Conservation (phyloP, 352 stramenopile genomes). For the Pythium insidiosum region DNA sequence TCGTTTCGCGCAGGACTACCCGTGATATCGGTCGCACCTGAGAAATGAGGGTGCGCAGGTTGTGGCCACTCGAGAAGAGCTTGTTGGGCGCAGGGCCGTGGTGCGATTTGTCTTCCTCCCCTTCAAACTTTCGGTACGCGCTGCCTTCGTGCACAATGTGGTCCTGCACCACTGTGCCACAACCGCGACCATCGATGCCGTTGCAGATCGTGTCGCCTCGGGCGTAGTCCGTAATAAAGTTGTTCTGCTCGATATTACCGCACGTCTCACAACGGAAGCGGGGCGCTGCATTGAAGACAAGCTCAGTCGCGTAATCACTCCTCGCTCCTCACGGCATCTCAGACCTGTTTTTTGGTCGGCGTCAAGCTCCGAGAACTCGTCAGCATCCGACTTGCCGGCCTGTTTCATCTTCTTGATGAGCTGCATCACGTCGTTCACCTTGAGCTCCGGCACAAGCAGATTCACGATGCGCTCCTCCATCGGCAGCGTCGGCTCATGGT, state of each 20-base stretch:
- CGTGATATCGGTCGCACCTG: constrained; percentile 27
- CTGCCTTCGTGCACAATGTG: constrained; percentile 95
- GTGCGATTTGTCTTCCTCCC: constrained; percentile 95
- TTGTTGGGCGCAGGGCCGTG: constrained; percentile 93
- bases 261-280: constrained; percentile 82
- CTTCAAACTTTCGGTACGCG: constrained; percentile 96
- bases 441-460: constrained; percentile 75
- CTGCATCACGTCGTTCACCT: constrained; percentile 83
- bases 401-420: constrained; percentile 89
- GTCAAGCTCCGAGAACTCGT: constrained; percentile 83
- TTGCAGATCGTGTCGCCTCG: constrained; percentile 86
- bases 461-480: constrained; percentile 88
- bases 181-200: constrained; percentile 81
- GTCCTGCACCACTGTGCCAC: constrained; percentile 92
- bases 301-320: too few species aligned
- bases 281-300: too few species aligned
- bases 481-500: constrained; percentile 47
- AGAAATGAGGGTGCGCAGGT: constrained; percentile 92
- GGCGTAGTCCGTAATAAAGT: constrained; percentile 87
- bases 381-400: constrained; percentile 79
- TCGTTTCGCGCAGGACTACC: neutral
- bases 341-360: constrained; percentile 79
- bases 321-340: too few species aligned
- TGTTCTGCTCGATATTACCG: constrained; percentile 86
- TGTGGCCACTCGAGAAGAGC: constrained; percentile 93